Evolutionary conservation across 1,139 yeast species (phyloP), one percentile per base, ranked within the genome.

Genomic region (Pneumocystis jirovecii): DNA sequence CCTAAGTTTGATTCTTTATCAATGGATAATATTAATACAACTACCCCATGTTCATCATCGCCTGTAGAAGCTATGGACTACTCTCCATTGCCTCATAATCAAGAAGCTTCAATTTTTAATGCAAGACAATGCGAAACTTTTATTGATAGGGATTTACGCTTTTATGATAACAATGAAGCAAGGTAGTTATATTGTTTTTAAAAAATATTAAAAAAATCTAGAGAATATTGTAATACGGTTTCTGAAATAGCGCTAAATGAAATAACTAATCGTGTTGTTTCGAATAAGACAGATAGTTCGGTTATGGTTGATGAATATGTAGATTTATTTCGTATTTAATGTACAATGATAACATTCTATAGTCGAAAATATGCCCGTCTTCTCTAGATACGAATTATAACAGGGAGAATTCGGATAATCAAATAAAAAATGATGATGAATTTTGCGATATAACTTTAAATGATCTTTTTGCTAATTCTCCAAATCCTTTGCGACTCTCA

Each of bases 21-120:
- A 15, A 50, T 50, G 34, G 57, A 29, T 25, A 50, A 50, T 50
- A 12, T 50, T 50, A 50, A 50, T 25, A 50, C 31, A 25, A 29
- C n/a, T 15, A 50, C 57, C 0, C 34, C 57, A 50, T 50, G 34
- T 50, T 64, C 65, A 10, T 67, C 71, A 29, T 66, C 69, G 8
- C 70, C 70, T 29, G 67, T 66, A 35, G 68, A 62, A 31, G 42
- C 64, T 19, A 69, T 68, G 66, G 69, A 68, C 25, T 63, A 65
- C 40, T 69, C 70, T 15, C 70, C 70, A 4, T 37, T 68, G 29
- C 70, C 70, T 3, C 66, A 64, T 62, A 67, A 66, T 59, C 60
- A 50, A 10, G 12, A 6, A 10, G 10, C 12, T 8, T 3, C 34
- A 4, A n/a, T 10, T 15, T 50, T 50, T 25, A 4, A 29, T 50